These are phyloP conservation scores for Fusarium floridanum DNA, from an alignment of 2,329 filamentous ascomycete genomes.

Conservation along the genomic window DNA sequence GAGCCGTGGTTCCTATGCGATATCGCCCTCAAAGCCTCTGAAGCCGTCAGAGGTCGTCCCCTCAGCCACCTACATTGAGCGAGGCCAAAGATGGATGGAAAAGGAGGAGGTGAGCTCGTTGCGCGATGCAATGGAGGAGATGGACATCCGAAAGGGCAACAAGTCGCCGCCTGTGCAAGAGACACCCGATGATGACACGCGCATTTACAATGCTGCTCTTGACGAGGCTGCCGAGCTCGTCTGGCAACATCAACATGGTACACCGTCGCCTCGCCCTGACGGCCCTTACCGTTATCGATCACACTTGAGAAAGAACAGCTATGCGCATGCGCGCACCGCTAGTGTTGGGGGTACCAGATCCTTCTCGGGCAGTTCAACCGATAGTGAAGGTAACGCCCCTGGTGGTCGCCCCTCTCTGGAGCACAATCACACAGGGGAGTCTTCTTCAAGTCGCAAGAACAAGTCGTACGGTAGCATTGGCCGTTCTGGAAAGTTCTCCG, in stretches of 20 bases:
- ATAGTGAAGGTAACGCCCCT: constrained; percentile 58
- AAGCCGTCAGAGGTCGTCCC: constrained; percentile 73
- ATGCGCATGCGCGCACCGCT: constrained; percentile 74
- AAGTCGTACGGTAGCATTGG: constrained; percentile 59
- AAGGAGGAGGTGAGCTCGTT: constrained; percentile 81
- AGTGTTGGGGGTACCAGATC: constrained; percentile 65
- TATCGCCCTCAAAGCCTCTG: constrained; percentile 57
- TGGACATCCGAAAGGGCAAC: constrained; percentile 67
- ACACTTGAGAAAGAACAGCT: constrained; percentile 78
- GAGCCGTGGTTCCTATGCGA: constrained; percentile 67
- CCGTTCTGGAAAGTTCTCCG: constrained; percentile 52
- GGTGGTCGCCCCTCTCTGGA: constrained; percentile 48
- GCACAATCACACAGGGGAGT: constrained; percentile 30
- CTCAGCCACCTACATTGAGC: constrained; percentile 78
- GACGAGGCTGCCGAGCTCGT: constrained; percentile 84
- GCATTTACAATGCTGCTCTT: constrained; percentile 77
- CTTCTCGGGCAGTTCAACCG: constrained; percentile 65
- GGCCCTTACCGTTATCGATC: constrained; percentile 76
- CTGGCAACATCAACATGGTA: constrained; percentile 78
- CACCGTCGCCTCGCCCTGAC: constrained; percentile 66
- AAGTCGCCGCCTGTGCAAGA: constrained; percentile 43
- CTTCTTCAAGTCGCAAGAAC: constrained; percentile 40
- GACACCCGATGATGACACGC: constrained; percentile 66
- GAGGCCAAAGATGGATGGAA: constrained; percentile 82
- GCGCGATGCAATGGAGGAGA: constrained; percentile 78